A percentile compares a stretch with the other conserved stretches of the same genome.
phyloP scores from a whole-genome alignment of 305 asterid genomes.

The Plantago lanceolata region DNA sequence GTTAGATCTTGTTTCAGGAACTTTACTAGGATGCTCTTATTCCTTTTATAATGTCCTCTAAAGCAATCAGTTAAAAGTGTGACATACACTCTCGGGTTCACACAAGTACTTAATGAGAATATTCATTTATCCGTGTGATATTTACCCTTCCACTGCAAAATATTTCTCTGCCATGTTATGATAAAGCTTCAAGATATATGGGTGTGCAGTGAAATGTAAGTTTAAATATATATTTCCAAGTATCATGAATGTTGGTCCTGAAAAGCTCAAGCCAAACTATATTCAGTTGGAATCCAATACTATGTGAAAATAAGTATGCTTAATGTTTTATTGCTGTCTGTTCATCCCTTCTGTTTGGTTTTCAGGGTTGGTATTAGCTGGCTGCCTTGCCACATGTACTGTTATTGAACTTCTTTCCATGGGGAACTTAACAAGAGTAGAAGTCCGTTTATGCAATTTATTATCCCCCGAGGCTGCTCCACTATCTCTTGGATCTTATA shows the following conservation, averaged over 20 bases:
- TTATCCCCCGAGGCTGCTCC: conserved; percentile 96
- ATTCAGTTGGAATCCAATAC: conserved; percentile 1
- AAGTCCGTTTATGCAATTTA: conserved; percentile 85
- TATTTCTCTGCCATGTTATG: no score
- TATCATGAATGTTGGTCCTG: not conserved
- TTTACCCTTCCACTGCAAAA: no score
- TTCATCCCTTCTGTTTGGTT: conserved; percentile 9
- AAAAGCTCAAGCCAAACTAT: not conserved
- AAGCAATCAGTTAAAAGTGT: no score
- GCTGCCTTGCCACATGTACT: conserved; percentile 65
- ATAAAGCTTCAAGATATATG: no score
- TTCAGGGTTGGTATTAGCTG: conserved; percentile 59
- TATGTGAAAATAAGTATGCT: not conserved
- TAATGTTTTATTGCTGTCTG: conserved; percentile 6
- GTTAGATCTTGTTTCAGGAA: conserved; percentile 13
- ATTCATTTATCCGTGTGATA: no score
- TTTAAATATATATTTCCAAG: not conserved
- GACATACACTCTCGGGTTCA: no score
- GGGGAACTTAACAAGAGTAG: conserved; percentile 98
- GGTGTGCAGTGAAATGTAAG: no score
- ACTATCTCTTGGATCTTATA: conserved; percentile 79
- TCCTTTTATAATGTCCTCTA: no score
- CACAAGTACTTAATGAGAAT: no score
- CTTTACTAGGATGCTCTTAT: not conserved
- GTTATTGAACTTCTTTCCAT: conserved; percentile 81